These are phyloP conservation scores for Rubia tinctorum DNA, from an alignment of 305 asterid species.

Conservation along the genomic window DNA sequence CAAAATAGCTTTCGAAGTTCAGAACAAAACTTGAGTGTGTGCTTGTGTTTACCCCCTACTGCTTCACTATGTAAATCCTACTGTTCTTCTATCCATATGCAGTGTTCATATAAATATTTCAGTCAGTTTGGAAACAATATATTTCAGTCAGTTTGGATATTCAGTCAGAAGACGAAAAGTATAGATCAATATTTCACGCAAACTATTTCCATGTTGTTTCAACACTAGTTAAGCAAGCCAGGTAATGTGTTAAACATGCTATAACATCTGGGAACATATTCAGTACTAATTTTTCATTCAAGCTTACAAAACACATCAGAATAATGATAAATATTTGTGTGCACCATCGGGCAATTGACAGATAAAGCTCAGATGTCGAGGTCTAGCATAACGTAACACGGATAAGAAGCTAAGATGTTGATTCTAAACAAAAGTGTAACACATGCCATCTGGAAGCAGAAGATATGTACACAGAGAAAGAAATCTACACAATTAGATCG, in stretches of 20 bases:
- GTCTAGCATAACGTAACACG: background rate
- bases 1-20: background rate
- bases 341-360: background rate
- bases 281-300: background rate
- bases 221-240: background rate
- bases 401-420: background rate
- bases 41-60: background rate
- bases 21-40: background rate
- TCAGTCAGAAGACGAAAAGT: background rate
- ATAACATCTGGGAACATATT: background rate
- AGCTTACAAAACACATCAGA: background rate
- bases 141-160: background rate
- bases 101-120: background rate
- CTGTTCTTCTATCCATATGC: background rate
- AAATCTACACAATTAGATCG: conserved; percentile 1
- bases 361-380: background rate
- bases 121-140: background rate
- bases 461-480: background rate
- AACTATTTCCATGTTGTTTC: background rate
- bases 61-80: background rate
- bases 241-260: background rate
- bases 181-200: background rate
- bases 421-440: too few relatives aligned
- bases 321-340: background rate
- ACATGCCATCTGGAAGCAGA: background rate